Conservation (phyloP, 2,329 filamentous ascomycete genomes). For the Clonostachys chloroleuca region DNA sequence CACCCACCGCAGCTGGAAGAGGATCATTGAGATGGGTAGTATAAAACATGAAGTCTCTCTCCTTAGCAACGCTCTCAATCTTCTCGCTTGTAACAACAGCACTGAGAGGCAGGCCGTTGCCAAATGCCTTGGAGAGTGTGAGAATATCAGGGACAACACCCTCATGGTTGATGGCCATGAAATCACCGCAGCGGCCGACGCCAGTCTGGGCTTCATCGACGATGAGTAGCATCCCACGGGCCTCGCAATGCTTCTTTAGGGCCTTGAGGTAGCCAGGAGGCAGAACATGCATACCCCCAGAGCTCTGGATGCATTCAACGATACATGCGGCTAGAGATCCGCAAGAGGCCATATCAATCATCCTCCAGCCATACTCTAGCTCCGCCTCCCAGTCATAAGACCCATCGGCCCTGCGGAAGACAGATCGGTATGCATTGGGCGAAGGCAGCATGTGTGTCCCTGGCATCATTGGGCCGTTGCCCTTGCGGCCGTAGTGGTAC, state of each 20-base stretch:
- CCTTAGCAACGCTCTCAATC: conserved; percentile 42
- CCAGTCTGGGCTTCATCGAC: conserved; percentile 60
- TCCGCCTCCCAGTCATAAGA: conserved; percentile 60
- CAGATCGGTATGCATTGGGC: conserved; percentile 56
- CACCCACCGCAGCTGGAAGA: conserved; percentile 52
- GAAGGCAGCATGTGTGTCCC: conserved; percentile 54
- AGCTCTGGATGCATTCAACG: conserved; percentile 56
- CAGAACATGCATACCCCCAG: conserved; percentile 55
- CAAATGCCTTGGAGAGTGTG: conserved; percentile 56
- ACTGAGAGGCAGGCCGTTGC: conserved; percentile 54
- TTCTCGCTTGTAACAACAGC: conserved; percentile 50
- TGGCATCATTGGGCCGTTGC: conserved; percentile 43
- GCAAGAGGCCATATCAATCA: conserved; percentile 54
- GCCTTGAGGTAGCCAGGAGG: conserved; percentile 54
- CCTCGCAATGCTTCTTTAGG: conserved; percentile 49
- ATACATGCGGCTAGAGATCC: conserved; percentile 62
- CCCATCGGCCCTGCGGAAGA: conserved; percentile 52
- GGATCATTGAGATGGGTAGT: conserved; percentile 63
- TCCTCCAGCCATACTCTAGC: conserved; percentile 53
- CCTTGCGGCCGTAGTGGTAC: conserved; percentile 49
- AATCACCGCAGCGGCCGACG: conserved; percentile 49
- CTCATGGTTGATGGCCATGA: conserved; percentile 55
- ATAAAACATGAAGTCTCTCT: conserved; percentile 49
- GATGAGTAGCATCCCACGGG: conserved; percentile 54
- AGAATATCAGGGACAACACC: conserved; percentile 54